Evolutionary conservation across 768 basidiomycete species (phyloP), one percentile per base, ranked within the genome.

Genomic region (Kwoniella botswanensis): DNA sequence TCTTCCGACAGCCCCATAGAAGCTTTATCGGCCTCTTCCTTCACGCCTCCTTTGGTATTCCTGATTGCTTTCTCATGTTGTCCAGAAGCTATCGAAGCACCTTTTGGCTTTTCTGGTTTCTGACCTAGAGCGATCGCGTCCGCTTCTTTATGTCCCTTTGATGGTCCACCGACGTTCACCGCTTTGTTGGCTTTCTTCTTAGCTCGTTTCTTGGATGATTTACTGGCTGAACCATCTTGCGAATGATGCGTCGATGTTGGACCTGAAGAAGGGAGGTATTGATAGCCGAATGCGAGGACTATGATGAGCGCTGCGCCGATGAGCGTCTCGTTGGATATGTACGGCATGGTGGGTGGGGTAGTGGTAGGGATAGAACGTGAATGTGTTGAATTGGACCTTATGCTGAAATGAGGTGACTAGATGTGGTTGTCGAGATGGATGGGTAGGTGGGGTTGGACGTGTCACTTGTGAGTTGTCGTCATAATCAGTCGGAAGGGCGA

Each of bases 251-350:
- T 67, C 2, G 67, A 9, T 13, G 43, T 50, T 4, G 65, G 62
- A 9, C 50, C 52, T 13, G 68, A 63, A 10, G 58, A 18, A 7
- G 75, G 77, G 13, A 77, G 46, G 53, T 76, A 78, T 46, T 76
- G 77, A 63, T 77, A 81, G 9, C 77, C 79, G 4, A 77, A 43
- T 3, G 74, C 76, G 1, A 81, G 70, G 21, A 79, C 71, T 13
- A 76, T 68, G n/a, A 81, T 57, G 0, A 81, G 69, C 4, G 71
- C 76, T 13, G 71, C 77, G 9, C 77, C 77, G 7, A 76, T 69
- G 2, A 81, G 74, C 4, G 76, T 76, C 67, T 81, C 79, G 26
- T 73, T 77, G 7, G 79, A 81, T 61, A 81, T 81, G 67, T 81
- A 79, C 15, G 79, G 79, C 79, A 81, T 81, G 3, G 6, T 63